A percentile compares a stretch with the other conserved stretches of the same genome.
These are phyloP conservation scores for Globisporangium splendens DNA, from an alignment of 352 stramenopile genomes.

Conservation along the genomic window DNA sequence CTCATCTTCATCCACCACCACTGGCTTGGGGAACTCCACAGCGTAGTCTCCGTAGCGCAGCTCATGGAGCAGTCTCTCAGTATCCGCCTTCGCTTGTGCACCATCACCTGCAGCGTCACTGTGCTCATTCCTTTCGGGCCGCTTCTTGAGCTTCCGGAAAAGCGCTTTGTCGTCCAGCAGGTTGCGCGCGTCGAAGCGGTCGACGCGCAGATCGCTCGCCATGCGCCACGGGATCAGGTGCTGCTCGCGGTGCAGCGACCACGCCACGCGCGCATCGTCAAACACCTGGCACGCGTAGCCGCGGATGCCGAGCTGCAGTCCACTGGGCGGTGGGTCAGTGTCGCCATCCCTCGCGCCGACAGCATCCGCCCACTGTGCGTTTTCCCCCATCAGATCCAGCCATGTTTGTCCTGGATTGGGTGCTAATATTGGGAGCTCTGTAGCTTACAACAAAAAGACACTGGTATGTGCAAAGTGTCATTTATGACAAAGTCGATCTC, in stretches of 20 bases:
- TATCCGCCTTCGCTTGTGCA: background rate
- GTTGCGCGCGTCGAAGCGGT: constrained; percentile 66
- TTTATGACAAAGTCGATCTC: too few relatives aligned
- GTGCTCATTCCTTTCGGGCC: background rate
- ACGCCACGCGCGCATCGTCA: constrained; percentile 37
- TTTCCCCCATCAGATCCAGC: too few relatives aligned
- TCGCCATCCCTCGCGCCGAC: too few relatives aligned
- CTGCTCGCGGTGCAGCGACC: constrained; percentile 46
- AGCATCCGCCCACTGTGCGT: too few relatives aligned
- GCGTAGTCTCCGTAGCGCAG: constrained; percentile 47
- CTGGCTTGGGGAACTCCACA: constrained; percentile 29
- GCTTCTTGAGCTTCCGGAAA: constrained; percentile 54
- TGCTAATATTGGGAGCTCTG: too few relatives aligned
- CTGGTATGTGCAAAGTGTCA: too few relatives aligned
- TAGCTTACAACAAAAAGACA: too few relatives aligned
- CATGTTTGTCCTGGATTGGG: too few relatives aligned
- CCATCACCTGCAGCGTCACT: background rate
- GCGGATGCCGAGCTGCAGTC: constrained; percentile 38
- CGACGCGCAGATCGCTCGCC: constrained; percentile 33
- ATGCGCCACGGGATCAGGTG: constrained; percentile 56
- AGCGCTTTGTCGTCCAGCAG: constrained; percentile 38
- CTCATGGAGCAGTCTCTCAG: constrained; percentile 24
- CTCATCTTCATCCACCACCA: constrained; percentile 3
- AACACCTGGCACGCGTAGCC: constrained; percentile 54
- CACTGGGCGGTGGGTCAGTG: too few relatives aligned